Evolutionary conservation across 2,329 filamentous ascomycete genomes (phyloP).

Genomic region (Cryphonectria parasitica): DNA sequence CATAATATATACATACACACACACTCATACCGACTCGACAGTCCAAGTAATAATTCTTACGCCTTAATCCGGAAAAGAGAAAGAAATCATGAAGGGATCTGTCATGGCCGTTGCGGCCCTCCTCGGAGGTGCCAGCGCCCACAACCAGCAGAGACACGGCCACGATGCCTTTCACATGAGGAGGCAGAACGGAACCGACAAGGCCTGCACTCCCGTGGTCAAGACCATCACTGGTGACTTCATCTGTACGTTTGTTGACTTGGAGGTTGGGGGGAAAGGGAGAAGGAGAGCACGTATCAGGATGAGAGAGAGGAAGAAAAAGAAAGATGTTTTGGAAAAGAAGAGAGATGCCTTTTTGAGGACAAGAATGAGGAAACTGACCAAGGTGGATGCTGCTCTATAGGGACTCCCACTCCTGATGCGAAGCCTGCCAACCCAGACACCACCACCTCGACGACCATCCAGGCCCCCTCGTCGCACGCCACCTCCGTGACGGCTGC

Average conservation of each 20-base stretch:
- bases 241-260: slow-evolving; percentile 57
- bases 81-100: slow-evolving; percentile 73
- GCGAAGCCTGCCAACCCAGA: slow-evolving; percentile 29
- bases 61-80: slow-evolving; percentile 32
- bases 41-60: slow-evolving; percentile 8
- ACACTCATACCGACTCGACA: slow-evolving; percentile 26
- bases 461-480: slow-evolving; percentile 31
- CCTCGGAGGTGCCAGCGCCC: slow-evolving; percentile 59
- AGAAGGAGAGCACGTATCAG: background rate
- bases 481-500: slow-evolving; percentile 44
- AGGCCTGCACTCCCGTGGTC: slow-evolving; percentile 74
- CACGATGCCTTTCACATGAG: slow-evolving; percentile 62
- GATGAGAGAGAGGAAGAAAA: background rate
- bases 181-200: slow-evolving; percentile 48
- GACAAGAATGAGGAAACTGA: slow-evolving; percentile 6
- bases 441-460: slow-evolving; percentile 34
- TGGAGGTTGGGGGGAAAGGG: background rate
- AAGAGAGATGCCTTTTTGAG: background rate
- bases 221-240: slow-evolving; percentile 70
- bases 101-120: slow-evolving; percentile 67
- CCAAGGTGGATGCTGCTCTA: background rate
- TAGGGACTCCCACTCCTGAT: slow-evolving; percentile 29
- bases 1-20: slow-evolving; percentile 38
- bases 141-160: slow-evolving; percentile 60
- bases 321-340: background rate